Base-by-base conservation (phyloP, 2,329 filamentous ascomycete genomes). In the Pyricularia sp. region DNA sequence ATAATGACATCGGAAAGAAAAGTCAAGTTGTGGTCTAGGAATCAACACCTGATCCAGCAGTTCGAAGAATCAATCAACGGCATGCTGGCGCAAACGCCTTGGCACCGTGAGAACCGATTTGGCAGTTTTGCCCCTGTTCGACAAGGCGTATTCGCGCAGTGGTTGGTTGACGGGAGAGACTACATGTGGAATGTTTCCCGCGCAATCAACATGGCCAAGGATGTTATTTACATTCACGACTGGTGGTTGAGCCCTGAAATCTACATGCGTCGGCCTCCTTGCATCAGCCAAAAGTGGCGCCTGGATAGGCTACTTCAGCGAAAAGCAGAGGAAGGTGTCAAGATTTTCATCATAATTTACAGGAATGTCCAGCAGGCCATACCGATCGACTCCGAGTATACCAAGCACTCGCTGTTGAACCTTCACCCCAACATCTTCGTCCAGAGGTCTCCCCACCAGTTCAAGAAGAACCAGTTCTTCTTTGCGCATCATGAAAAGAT, bases 171-270 rank as follows among this genome's bases (percentile, higher is more conserved):
- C 79, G 95, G 92, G 20, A 88, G 95, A 73, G 95, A 99, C 77
- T 96, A 98, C 82, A 98, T 98, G 94, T 99, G 95, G 95, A 97
- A 97, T 77, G 93, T 98, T 9, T 98, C 94, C 12, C 88, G 94
- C 72, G 95, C 95, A 14, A 96, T 99, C 75, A 95, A 93, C 77
- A 97, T 97, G 88, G 95, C 95, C 10, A 92, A 92, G 75, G 95
- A 98, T 80, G 94, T 98, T 71, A 94, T 99, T 73, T 98, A 98
- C 79, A 98, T 99, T 71, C 95, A 99, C 77, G 95, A 98, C 78
- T 99, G 95, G 95, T 99, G 95, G 95, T 81, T 74, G 59, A 97
- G 92, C 73, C 95, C 95, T 0, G 94, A 99, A 79, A 82, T 99
- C 64, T 99, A 99, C 81, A 90, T 98, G 89, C 88, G 95, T 70